Conservation (phyloP, 2,329 filamentous ascomycete genomes). For the Xylaria multiplex region DNA sequence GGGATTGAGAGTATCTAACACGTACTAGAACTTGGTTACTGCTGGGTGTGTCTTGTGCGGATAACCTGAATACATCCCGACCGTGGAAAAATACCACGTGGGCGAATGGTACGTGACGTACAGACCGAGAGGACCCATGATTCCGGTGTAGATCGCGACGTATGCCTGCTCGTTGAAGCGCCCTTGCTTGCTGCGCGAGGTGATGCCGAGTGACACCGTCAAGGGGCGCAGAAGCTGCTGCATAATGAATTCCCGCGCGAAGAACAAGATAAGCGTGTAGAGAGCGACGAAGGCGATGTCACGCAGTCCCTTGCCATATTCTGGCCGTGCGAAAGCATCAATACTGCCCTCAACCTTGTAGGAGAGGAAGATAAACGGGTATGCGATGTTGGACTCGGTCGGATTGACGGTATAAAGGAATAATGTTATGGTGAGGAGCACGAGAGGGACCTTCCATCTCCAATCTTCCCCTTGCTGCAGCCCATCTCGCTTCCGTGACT, state of each 20-base stretch:
- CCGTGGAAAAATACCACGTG: conserved; percentile 80
- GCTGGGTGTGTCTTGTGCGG: conserved; percentile 73
- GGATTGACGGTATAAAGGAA: conserved; percentile 70
- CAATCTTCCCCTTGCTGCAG: conserved; percentile 4
- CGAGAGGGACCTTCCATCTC: conserved; percentile 61
- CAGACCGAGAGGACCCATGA: conserved; percentile 74
- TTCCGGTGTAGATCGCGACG: conserved; percentile 75
- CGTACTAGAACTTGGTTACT: conserved; percentile 72
- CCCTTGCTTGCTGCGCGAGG: conserved; percentile 69
- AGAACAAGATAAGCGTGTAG: conserved; percentile 76
- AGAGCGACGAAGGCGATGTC: conserved; percentile 77
- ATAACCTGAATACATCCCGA: conserved; percentile 76
- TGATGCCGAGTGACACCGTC: conserved; percentile 67
- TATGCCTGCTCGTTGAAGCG: conserved; percentile 83
- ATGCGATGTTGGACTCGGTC: conserved; percentile 69
- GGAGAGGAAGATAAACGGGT: conserved; percentile 74
- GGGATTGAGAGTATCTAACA: too few relatives aligned
- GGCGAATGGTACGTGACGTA: conserved; percentile 76
- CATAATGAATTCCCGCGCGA: conserved; percentile 81
- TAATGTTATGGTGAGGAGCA: conserved; percentile 64
- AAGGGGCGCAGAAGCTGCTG: conserved; percentile 73
- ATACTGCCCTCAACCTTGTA: conserved; percentile 63
- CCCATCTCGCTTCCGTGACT: not conserved
- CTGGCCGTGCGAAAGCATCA: conserved; percentile 51
- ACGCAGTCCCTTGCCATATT: conserved; percentile 75